These are phyloP conservation scores for Mortierella sp. DNA, from an alignment of 371 early-diverging fungal genomes.

Conservation along the genomic window DNA sequence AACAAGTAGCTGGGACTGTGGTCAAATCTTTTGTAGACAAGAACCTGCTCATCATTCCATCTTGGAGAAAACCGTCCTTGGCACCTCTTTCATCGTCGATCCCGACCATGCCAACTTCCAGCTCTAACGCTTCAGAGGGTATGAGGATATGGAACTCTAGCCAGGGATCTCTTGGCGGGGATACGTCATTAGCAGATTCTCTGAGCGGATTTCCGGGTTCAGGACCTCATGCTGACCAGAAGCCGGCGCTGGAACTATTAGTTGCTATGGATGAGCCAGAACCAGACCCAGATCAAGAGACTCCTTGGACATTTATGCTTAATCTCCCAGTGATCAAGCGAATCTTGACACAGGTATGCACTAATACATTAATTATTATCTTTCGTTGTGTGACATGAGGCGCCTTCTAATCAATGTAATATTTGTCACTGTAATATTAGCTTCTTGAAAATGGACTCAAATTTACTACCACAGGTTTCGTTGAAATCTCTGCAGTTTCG, in stretches of 20 bases:
- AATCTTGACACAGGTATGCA: constrained; percentile 50
- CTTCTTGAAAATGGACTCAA: constrained; percentile 54
- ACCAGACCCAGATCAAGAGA: constrained; percentile 22
- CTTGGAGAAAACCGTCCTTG: constrained; percentile 24
- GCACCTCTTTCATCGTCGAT: constrained; percentile 9
- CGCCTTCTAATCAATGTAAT: not conserved
- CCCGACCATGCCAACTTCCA: not conserved
- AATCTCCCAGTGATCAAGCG: constrained; percentile 39
- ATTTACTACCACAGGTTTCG: constrained; percentile 56
- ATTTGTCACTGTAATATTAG: not conserved
- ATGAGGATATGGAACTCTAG: not conserved
- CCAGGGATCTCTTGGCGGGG: constrained; percentile 12
- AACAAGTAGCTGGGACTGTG: constrained; percentile 33
- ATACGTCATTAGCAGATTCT: constrained; percentile 21
- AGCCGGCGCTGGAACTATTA: constrained; percentile 18
- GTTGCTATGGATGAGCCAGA: constrained; percentile 38
- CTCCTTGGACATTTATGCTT: constrained; percentile 47
- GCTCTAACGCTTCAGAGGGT: not conserved
- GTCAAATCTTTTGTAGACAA: constrained; percentile 34
- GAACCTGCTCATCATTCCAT: constrained; percentile 13
- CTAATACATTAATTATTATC: no score
- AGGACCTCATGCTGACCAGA: constrained; percentile 12
- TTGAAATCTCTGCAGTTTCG: constrained; percentile 46
- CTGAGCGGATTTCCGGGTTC: not conserved
- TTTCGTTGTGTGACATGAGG: not conserved